These are phyloP conservation scores for Lunasporangiospora selenospora DNA, from an alignment of 192 early-diverging fungal genomes.

Conservation along the genomic window DNA sequence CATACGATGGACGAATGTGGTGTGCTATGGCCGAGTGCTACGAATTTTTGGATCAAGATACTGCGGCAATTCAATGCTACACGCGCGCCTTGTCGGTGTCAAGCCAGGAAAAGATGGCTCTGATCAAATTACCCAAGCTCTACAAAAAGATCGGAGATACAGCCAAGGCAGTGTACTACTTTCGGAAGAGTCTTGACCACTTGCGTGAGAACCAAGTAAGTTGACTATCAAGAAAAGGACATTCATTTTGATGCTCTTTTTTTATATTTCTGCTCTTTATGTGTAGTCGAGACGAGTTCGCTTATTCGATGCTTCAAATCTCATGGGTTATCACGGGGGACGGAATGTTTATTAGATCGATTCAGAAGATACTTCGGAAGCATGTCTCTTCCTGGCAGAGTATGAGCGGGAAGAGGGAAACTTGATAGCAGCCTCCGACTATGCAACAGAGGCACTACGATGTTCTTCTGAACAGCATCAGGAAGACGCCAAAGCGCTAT, in stretches of 20 bases:
- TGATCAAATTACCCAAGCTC: conserved; percentile 63
- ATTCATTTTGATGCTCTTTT: neutral
- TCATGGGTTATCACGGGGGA: conserved; percentile 1
- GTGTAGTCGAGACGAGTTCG: conserved; percentile 1
- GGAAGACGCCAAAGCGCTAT: conserved; percentile 47
- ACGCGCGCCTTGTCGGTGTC: conserved; percentile 72
- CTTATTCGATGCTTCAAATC: neutral
- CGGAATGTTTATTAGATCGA: conserved; percentile 20
- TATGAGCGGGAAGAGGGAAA: conserved; percentile 44
- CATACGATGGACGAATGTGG: conserved; percentile 92
- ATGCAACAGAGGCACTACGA: conserved; percentile 35
- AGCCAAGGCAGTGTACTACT: conserved; percentile 65
- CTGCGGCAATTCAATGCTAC: conserved; percentile 77
- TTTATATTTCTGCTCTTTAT: neutral
- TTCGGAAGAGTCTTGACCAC: conserved; percentile 47
- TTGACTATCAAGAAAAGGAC: no score
- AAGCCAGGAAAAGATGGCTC: conserved; percentile 64
- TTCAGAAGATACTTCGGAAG: conserved; percentile 41
- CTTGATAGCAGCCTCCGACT: conserved; percentile 33
- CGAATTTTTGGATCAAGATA: conserved; percentile 57
- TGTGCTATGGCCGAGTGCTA: conserved; percentile 77
- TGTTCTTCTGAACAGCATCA: conserved; percentile 39
- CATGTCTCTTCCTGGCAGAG: conserved; percentile 47
- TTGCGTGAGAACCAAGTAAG: conserved; percentile 24
- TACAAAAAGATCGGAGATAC: conserved; percentile 62